Evolutionary conservation across 1,139 yeast species (phyloP).

Genomic region (Candida sanyaensis): DNA sequence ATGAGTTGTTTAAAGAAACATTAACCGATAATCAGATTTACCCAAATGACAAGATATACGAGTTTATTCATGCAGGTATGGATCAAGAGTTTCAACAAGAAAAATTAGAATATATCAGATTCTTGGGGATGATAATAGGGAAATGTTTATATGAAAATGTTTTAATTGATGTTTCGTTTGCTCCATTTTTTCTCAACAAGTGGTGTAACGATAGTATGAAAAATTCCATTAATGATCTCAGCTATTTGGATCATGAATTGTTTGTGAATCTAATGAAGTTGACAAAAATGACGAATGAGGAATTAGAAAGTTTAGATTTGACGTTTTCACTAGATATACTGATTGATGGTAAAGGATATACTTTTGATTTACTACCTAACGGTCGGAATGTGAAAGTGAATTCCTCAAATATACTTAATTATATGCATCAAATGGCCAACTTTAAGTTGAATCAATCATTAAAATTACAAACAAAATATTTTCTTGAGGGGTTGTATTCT

Average conservation of each 20-base stretch:
- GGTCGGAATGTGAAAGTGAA: slow-evolving; percentile 62
- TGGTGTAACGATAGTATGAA: slow-evolving; percentile 51
- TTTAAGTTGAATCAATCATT: slow-evolving; percentile 72
- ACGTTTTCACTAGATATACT: slow-evolving; percentile 62
- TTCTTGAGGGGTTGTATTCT: slow-evolving; percentile 69
- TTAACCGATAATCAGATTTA: slow-evolving; percentile 58
- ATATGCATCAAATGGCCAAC: slow-evolving; percentile 76
- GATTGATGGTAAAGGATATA: slow-evolving; percentile 35
- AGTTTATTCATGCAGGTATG: slow-evolving; percentile 23
- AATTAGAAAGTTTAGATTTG: slow-evolving; percentile 60
- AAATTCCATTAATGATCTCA: slow-evolving; percentile 77
- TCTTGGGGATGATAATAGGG: slow-evolving; percentile 82
- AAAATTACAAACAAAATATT: slow-evolving; percentile 58
- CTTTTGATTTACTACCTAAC: slow-evolving; percentile 55
- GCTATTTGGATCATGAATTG: slow-evolving; percentile 66
- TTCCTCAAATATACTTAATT: slow-evolving; percentile 64
- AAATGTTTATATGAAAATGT: slow-evolving; percentile 88
- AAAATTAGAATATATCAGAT: slow-evolving; percentile 49
- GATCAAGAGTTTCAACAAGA: slow-evolving; percentile 29
- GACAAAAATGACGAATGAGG: slow-evolving; percentile 54
- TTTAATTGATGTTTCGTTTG: slow-evolving; percentile 79
- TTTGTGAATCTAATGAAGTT: slow-evolving; percentile 68
- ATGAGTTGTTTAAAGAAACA: slow-evolving; percentile 47
- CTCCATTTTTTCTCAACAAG: slow-evolving; percentile 81
- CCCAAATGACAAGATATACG: slow-evolving; percentile 67